Evolutionary conservation across 192 early-diverging fungal genomes (phyloP), one percentile per base, ranked within the genome.

Genomic region (Radiomyces spectabilis): DNA sequence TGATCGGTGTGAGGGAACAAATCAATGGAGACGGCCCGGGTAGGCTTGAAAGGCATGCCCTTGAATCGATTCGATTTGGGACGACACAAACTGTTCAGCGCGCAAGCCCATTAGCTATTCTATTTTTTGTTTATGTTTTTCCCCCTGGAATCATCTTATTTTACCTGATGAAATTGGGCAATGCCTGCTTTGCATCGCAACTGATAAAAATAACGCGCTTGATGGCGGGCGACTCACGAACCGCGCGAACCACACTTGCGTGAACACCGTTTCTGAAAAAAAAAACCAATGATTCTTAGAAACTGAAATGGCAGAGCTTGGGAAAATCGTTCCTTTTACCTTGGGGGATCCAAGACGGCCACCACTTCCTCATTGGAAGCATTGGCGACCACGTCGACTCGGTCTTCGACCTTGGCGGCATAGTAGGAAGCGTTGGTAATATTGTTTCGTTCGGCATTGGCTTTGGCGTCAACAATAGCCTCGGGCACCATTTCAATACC

Each of bases 321-420:
- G 3, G 32, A n/a, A 5, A 31, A 34, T 30, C 52, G 19, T 25
- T 53, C 22, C 0, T 8, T 18, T 49, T 71, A 70, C 71, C 80
- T 68, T 22, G 89, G 86, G 5, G 89, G 89, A 69, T 91, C 89
- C 47, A 91, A 49, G 4, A 91, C 74, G 7, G 84, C 89, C 26
- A 89, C 77, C 0, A 85, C 78, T 38, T 76, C 59, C 57, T 81
- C 80, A 30, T 72, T 56, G 8, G 16, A 9, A 24, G 65, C 46
- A 5, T 59, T 32, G 13, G 57, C 48, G 4, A 71, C 45, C 18
- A 65, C 53, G 53, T 55, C 33, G 8, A 74, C 57, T 29, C 55
- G 70, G 8, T 85, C 70, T 59, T 91, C 89, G 13, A 86, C 82
- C 42, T 78, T 78, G 32, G 63, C 71, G 41, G 66, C 70, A 41